Evolutionary conservation across 495 filamentous ascomycete species (phyloP), one percentile per base, ranked within the genome.

Genomic region (Xylaria cubensis): DNA sequence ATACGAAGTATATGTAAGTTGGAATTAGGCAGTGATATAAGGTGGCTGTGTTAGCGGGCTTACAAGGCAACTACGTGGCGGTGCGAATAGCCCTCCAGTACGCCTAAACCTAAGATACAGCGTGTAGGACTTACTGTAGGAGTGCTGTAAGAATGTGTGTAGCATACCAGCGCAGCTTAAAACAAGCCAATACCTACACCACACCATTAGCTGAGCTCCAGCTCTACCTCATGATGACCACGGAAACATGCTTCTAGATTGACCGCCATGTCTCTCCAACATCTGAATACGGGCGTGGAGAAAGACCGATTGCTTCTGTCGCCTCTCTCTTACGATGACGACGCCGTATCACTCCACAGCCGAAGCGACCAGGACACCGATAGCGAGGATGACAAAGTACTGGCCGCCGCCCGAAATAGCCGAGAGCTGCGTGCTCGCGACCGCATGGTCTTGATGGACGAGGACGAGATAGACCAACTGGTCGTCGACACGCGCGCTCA

Each of bases 401-500:
- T 90, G 34, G 82, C 86, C 67, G 86, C 86, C 13, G 88, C 88
- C 41, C 86, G 92, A 17, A 92, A 88, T 62, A 93, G 92, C 72
- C 81, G 87, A 58, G 94, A 97, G 77, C 83, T 94, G 34, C 84
- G 88, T 15, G 85, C 88, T 32, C 88, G 92, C 79, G 94, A 97
- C 76, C 86, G 88, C 59, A 86, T 90, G n/a, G 90, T 97, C 0
- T 79, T 97, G 71, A 87, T 92, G 55, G 93, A 96, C 73, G 95
- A 98, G 82, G 94, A 97, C 69, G 94, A 98, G 77, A 84, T 92
- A 59, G 95, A 97, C 76, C 89, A 91, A 72, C 80, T 97, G 55
- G 85, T 98, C 82, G 88, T 48, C 73, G 84, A 77, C 79, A 84
- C 75, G 63, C 83, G 81, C 29, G 78, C 77, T n/a, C 79, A 81